A percentile compares a stretch with the other conserved stretches of the same genome.
These are phyloP conservation scores for Aspergillus ochraceus DNA, from an alignment of 2,329 filamentous ascomycete genomes.

Conservation along the genomic window DNA sequence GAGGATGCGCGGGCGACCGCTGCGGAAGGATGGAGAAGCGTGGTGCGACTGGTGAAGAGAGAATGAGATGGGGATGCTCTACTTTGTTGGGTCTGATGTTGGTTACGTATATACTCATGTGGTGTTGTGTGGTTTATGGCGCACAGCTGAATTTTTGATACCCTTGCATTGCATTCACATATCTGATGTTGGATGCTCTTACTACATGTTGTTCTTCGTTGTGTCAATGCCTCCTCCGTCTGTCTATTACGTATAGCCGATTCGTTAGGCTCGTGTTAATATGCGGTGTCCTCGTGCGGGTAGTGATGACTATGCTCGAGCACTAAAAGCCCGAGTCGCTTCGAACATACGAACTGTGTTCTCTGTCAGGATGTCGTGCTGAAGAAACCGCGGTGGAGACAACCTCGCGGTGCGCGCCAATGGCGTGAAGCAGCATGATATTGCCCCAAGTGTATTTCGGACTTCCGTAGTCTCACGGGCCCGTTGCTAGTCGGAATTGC, in stretches of 20 bases:
- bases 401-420: neutral
- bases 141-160: conserved; percentile 14
- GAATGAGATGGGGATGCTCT: conserved; percentile 24
- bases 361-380: neutral
- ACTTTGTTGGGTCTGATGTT: conserved; percentile 1
- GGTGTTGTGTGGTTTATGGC: neutral
- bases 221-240: neutral
- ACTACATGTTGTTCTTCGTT: neutral
- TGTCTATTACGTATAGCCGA: neutral
- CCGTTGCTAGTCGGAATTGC: neutral
- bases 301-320: neutral
- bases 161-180: conserved; percentile 12
- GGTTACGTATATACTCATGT: neutral
- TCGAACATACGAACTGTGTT: neutral
- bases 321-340: neutral
- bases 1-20: conserved; percentile 51
- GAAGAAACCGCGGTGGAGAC: neutral
- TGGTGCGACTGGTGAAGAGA: conserved; percentile 30
- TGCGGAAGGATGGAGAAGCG: conserved; percentile 55
- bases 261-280: neutral
- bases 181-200: conserved; percentile 6
- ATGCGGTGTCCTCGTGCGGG: neutral
- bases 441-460: neutral
- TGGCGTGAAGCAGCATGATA: neutral
- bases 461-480: neutral